Percentiles rank a stretch among this genome's conserved stretches.
phyloP scores from a whole-genome alignment of 2,329 filamentous ascomycete species.

The Myotisia sp. region DNA sequence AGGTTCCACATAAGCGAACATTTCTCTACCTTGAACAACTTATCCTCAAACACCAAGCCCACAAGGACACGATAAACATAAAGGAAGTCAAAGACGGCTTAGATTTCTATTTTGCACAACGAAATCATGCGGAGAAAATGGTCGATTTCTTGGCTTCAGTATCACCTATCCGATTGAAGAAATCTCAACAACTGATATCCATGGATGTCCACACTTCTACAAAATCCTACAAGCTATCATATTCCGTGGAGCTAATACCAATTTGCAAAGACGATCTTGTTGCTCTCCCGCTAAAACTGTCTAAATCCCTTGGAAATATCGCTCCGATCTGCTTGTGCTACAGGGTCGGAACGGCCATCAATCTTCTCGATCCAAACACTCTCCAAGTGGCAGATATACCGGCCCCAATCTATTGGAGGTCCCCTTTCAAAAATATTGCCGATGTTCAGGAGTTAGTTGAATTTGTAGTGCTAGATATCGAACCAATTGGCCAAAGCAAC shows the following conservation, averaged over 20 bases:
- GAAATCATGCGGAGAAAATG: slow-evolving; percentile 86
- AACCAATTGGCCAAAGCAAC: slow-evolving; percentile 57
- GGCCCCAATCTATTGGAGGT: slow-evolving; percentile 74
- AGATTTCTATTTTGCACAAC: slow-evolving; percentile 83
- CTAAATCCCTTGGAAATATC: slow-evolving; percentile 78
- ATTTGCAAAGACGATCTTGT: slow-evolving; percentile 97
- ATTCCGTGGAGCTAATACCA: slow-evolving; percentile 74
- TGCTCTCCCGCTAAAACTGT: slow-evolving; percentile 78
- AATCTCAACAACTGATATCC: slow-evolving; percentile 85
- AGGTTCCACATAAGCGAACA: slow-evolving; percentile 87
- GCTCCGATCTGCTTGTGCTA: slow-evolving; percentile 73
- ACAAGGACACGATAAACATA: slow-evolving; percentile 92
- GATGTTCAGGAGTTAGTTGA: slow-evolving; percentile 77
- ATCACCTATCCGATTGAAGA: slow-evolving; percentile 62
- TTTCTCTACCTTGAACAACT: slow-evolving; percentile 80
- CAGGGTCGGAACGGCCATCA: slow-evolving; percentile 75
- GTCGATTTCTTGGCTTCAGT: slow-evolving; percentile 80
- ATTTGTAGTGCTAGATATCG: slow-evolving; percentile 90
- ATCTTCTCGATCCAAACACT: slow-evolving; percentile 77
- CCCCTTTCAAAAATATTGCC: slow-evolving; percentile 69
- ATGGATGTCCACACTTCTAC: slow-evolving; percentile 81
- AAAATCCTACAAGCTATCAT: slow-evolving; percentile 91
- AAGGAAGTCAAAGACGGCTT: slow-evolving; percentile 92
- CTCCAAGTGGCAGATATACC: slow-evolving; percentile 81
- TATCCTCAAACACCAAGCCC: slow-evolving; percentile 84